Base-by-base conservation (phyloP, 2,329 filamentous ascomycete genomes). In the Hymenoscyphus fructigenus region DNA sequence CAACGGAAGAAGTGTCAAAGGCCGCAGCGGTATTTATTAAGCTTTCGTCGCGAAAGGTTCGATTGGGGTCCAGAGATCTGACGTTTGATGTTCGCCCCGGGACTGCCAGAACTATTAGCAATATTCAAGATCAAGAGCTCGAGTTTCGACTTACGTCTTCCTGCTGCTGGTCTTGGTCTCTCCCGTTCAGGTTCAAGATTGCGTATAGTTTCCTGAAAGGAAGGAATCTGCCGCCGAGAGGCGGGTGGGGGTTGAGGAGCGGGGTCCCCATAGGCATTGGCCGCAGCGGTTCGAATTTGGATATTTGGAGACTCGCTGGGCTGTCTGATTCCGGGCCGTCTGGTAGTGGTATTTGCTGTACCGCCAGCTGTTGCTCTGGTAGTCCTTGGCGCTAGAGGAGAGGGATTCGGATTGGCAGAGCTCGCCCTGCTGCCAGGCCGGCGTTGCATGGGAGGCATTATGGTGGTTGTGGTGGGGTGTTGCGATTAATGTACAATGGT, bases 41-140 rank as follows among this genome's bases (percentile, higher is more conserved):
- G 59, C 74, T 77, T 61, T 81, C 79, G 12, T 75, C 71, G 12
- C 65, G 69, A 67, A 77, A 81, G 10, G 56, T 62, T 26, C 47
- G 60, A 64, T 76, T 78, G 36, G 63, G 60, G 17, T 73, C 62
- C 1, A 50, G 20, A 57, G 34, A 60, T 34, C 6, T 26, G 36
- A 44, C 15, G 15, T 38, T 59, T 28, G n/a, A 15, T 29, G 20
- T n/a, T n/a, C 44, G 28, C 20, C 9, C 28, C 17, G 17, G 32
- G 15, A 7, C 14, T 12, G 7, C 10, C 17, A 50, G n/a, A 12
- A 12, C 2, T 2, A 26, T 50, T 23, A 50, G 44, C 44, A 23
- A 23, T 10, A 20, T 15, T 23, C 44, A 50, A 23, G 44, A 23
- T 20, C n/a, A 23, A 12, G 44, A 50, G 44, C 44, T 50, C 3